Evolutionary conservation across 2,329 filamentous ascomycete species (phyloP), one percentile per base, ranked within the genome.

Genomic region (Aspergillus quadrilineatus): DNA sequence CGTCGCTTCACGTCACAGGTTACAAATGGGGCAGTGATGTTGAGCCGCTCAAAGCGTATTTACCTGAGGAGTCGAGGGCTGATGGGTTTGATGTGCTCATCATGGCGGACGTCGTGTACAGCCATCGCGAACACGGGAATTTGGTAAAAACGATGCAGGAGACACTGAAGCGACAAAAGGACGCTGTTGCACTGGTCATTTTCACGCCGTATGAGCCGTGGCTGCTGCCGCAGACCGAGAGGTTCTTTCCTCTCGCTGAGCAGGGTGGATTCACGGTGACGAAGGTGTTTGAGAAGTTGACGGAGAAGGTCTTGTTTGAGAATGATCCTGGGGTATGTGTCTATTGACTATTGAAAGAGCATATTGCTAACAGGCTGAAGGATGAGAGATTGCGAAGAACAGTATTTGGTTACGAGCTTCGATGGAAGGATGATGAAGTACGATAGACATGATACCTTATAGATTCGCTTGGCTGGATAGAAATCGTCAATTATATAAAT

Each of bases 201-300:
- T 97, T 97, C 77, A 96, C 92, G 0, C 92, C 90, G 17, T 96
- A 97, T 75, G 82, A 94, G 60, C 92, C 93, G 1, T 97, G 92
- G 92, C 79, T 97, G 68, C 80, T 89, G 66, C 83, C 92, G 60
- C 89, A 91, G 73, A 94, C 96, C 67, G 79, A 96, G 70, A 84
- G 82, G 4, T 97, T 97, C 77, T 97, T 97, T 69, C 89, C 92
- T 48, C 68, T 92, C 56, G 89, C 88, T 4, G 79, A 84, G 57
- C 82, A 84, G 50, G 81, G 79, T 48, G 92, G 91, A 0, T 89
- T 97, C 59, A 75, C 75, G 14, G 92, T 96, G 2, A 86, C 87
- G 61, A 90, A 93, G 77, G 81, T 96, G 34, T 79, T 92, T 47
- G 90, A 97, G 74, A 85, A 87, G 72, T 84, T 87, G 65, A 86